Evolutionary conservation across 805 yeast species (phyloP).

Genomic region (Pichia paraexigua): DNA sequence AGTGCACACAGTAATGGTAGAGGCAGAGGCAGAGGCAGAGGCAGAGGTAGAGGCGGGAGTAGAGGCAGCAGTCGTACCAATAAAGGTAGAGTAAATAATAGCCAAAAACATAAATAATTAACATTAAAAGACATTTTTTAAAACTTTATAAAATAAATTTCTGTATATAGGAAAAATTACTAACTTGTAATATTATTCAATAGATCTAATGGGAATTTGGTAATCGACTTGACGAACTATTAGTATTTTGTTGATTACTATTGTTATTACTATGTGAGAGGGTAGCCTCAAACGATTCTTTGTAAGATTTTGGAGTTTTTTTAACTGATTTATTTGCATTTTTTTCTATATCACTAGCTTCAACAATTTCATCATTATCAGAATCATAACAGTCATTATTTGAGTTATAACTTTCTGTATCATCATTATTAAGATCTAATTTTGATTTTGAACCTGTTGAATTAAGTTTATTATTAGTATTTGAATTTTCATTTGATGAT

Average conservation of each 20-base stretch:
- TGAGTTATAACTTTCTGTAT: background rate
- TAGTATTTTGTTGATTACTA: background rate
- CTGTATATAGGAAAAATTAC: background rate
- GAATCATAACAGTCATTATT: background rate
- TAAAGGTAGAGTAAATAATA: background rate
- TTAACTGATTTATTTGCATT: slow-evolving; percentile 2
- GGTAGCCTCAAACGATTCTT: slow-evolving; percentile 9
- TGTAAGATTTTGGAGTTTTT: slow-evolving; percentile 4
- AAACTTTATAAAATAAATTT: background rate
- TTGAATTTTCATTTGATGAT: slow-evolving; percentile 1
- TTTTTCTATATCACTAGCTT: slow-evolving; percentile 7
- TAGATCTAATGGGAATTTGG: background rate
- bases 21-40: background rate
- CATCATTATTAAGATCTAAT: background rate
- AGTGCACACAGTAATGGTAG: background rate
- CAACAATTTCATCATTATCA: slow-evolving; percentile 5
- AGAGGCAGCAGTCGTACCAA: background rate
- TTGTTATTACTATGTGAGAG: background rate
- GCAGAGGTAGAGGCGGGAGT: background rate
- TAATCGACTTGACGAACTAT: background rate
- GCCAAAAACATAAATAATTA: background rate
- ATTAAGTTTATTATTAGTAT: background rate
- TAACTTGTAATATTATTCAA: background rate
- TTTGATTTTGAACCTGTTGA: background rate
- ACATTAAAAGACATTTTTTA: background rate